Percentiles rank a stretch among this genome's conserved stretches.
These are phyloP conservation scores for Metarhizium humberi DNA, from an alignment of 2,329 filamentous ascomycete species.

Conservation along the genomic window DNA sequence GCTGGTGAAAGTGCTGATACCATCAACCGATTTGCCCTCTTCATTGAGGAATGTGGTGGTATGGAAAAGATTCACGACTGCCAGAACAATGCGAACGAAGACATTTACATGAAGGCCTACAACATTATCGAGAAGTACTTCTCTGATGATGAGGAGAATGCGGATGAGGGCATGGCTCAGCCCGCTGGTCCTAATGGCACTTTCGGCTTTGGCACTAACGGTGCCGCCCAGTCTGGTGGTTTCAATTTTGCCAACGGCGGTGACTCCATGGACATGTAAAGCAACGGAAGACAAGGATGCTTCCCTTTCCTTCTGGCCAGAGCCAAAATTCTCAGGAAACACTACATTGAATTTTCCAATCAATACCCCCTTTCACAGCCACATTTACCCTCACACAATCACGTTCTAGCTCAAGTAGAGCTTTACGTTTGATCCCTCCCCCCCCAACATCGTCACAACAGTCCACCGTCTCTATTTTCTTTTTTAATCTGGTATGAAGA, in stretches of 20 bases:
- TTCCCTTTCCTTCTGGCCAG: neutral
- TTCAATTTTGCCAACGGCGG: slow-evolving; percentile 85
- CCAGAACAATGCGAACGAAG: slow-evolving; percentile 99
- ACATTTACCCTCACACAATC: slow-evolving; percentile 11
- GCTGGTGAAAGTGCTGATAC: slow-evolving; percentile 63
- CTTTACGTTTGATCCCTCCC: slow-evolving; percentile 13
- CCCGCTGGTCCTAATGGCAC: slow-evolving; percentile 58
- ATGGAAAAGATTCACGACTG: slow-evolving; percentile 99
- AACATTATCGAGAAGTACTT: slow-evolving; percentile 99
- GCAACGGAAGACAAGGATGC: neutral
- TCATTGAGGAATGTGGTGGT: slow-evolving; percentile 96
- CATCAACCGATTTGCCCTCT: slow-evolving; percentile 94
- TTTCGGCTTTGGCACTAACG: slow-evolving; percentile 69
- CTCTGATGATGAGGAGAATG: slow-evolving; percentile 93
- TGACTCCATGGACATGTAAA: slow-evolving; percentile 59
- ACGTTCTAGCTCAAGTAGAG: slow-evolving; percentile 13
- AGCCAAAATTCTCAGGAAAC: neutral
- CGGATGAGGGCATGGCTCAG: slow-evolving; percentile 70
- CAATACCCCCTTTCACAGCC: slow-evolving; percentile 7
- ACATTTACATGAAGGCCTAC: slow-evolving; percentile 99
- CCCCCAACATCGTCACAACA: slow-evolving; percentile 23
- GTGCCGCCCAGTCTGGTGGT: slow-evolving; percentile 56
- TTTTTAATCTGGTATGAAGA: slow-evolving; percentile 23
- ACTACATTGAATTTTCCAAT: neutral
- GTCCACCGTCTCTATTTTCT: slow-evolving; percentile 18